Percentiles rank a stretch among this genome's conserved stretches.
Conservation (phyloP, 2,329 filamentous ascomycete species). For the Neofusicoccum umdonicola region DNA sequence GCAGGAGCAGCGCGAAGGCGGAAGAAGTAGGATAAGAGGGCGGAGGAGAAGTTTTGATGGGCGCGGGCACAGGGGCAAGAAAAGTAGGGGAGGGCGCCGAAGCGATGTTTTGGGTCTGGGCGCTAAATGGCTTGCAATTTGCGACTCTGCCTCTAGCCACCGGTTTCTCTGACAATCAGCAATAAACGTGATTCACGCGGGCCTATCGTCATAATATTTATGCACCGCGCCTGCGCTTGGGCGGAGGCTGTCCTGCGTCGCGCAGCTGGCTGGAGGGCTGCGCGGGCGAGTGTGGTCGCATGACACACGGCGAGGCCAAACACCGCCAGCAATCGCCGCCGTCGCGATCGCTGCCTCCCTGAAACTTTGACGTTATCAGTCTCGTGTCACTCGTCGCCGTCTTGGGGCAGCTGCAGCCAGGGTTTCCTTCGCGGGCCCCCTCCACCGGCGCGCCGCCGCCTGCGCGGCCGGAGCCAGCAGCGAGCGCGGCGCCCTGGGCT, state of each 20-base stretch:
- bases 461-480: background rate
- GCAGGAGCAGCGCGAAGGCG: background rate
- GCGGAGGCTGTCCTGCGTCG: constrained; percentile 1
- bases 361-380: constrained; percentile 14
- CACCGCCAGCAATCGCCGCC: constrained; percentile 1
- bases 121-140: constrained; percentile 14
- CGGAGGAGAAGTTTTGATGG: background rate
- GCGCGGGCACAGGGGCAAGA: constrained; percentile 5
- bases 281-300: constrained; percentile 3
- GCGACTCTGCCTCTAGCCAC: constrained; percentile 1
- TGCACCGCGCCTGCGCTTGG: constrained; percentile 6
- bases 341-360: constrained; percentile 11
- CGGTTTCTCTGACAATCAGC: constrained; percentile 14
- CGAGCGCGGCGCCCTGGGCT: too few relatives aligned
- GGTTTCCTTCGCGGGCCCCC: background rate
- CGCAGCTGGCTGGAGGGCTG: background rate
- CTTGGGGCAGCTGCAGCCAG: constrained; percentile 5
- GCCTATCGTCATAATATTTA: constrained; percentile 17
- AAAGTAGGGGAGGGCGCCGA: constrained; percentile 9
- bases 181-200: constrained; percentile 17
- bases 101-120: constrained; percentile 13
- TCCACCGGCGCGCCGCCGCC: background rate
- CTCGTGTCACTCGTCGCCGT: constrained; percentile 6
- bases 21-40: constrained; percentile 13
- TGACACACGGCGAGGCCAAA: constrained; percentile 1